Evolutionary conservation across 1,284 basidiomycete species (phyloP).

Genomic region (Sanghuangporus weigelae): DNA sequence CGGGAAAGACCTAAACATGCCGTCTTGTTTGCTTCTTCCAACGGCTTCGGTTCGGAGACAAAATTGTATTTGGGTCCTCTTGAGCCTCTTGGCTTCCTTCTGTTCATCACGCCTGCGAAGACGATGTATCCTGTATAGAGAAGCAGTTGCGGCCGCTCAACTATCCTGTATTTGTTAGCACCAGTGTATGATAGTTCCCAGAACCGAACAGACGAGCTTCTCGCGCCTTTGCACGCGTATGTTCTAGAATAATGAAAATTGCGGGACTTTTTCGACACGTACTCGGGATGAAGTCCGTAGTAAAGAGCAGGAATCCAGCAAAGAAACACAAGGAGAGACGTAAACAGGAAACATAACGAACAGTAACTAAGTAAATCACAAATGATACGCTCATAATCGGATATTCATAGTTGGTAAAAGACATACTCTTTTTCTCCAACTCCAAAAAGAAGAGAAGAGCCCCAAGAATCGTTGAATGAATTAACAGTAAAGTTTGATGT

Average conservation of each 20-base stretch:
- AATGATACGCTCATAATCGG: too few species aligned
- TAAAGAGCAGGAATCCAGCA: too few species aligned
- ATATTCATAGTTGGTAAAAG: neutral
- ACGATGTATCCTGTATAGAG: neutral
- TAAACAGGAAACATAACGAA: too few species aligned
- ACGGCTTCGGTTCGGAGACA: neutral
- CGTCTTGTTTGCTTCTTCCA: neutral
- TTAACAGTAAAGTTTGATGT: neutral
- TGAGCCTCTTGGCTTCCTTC: neutral
- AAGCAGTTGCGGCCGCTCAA: neutral
- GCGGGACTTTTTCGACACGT: neutral
- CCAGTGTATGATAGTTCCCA: neutral
- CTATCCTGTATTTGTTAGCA: neutral
- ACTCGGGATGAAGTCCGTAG: too few species aligned
- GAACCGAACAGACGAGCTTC: neutral
- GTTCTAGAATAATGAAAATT: neutral
- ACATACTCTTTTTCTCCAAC: neutral
- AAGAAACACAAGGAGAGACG: too few species aligned
- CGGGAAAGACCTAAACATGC: neutral
- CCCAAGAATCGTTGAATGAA: neutral
- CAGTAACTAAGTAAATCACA: too few species aligned
- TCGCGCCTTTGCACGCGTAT: neutral
- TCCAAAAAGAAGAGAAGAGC: neutral
- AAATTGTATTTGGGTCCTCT: neutral
- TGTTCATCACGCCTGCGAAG: neutral